Evolutionary conservation across 768 basidiomycete genomes (phyloP).

Genomic region (Galerina sulciceps): DNA sequence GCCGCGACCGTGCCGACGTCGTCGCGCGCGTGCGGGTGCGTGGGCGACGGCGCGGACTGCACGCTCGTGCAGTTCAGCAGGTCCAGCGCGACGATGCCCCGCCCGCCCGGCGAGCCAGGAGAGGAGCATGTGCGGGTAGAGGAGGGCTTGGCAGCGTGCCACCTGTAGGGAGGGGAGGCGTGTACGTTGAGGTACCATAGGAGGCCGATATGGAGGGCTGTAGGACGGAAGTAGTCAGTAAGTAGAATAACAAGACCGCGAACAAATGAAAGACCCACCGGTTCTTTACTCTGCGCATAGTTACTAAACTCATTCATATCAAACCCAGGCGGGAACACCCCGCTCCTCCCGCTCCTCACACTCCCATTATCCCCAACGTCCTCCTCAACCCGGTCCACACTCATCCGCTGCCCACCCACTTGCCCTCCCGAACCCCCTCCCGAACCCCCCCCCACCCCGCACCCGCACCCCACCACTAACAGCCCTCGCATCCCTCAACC

Average conservation of each 20-base stretch:
- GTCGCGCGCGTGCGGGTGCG: constrained; percentile 78
- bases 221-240: constrained; percentile 21
- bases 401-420: no score
- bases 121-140: constrained; percentile 83
- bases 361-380: constrained; percentile 30
- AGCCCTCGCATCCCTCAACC: constrained; percentile 36
- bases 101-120: constrained; percentile 90
- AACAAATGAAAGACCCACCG: constrained; percentile 38
- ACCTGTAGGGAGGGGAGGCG: constrained; percentile 73
- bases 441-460: no score
- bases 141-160: constrained; percentile 83
- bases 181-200: constrained; percentile 96
- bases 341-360: constrained; percentile 34
- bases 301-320: constrained; percentile 49
- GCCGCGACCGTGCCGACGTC: constrained; percentile 91
- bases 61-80: constrained; percentile 87
- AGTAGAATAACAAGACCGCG: neutral
- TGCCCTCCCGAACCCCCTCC: no score
- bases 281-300: constrained; percentile 53
- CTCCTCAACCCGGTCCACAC: no score
- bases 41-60: constrained; percentile 80
- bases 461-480: constrained; percentile 9
- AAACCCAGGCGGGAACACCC: constrained; percentile 43
- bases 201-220: constrained; percentile 86
- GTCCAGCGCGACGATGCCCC: constrained; percentile 88